These are phyloP conservation scores for Fusarium sp. DNA, from an alignment of 2,329 filamentous ascomycete genomes.

Conservation along the genomic window DNA sequence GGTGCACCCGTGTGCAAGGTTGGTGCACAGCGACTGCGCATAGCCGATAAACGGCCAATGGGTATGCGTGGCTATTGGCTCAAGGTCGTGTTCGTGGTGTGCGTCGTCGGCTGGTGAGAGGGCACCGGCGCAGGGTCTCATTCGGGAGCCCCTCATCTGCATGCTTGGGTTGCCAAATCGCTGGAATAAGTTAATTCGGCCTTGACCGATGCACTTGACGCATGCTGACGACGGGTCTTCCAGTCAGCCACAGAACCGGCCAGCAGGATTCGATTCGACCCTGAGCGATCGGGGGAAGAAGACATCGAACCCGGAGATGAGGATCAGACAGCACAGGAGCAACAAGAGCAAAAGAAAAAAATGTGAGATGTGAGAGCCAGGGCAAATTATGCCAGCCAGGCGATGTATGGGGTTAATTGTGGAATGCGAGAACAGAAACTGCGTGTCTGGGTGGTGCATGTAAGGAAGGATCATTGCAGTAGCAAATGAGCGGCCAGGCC, in stretches of 20 bases:
- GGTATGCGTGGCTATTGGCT: constrained; percentile 31
- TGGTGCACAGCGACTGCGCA: constrained; percentile 33
- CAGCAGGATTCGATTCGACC: constrained; percentile 31
- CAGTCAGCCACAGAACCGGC: constrained; percentile 43
- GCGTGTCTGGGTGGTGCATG: not conserved
- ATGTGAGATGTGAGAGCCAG: constrained; percentile 10
- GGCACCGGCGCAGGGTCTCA: constrained; percentile 31
- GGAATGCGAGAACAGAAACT: constrained; percentile 23
- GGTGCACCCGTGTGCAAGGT: constrained; percentile 32
- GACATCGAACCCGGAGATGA: constrained; percentile 17
- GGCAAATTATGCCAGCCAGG: not conserved
- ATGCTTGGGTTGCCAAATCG: constrained; percentile 35
- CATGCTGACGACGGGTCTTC: constrained; percentile 28
- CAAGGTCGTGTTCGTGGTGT: not conserved
- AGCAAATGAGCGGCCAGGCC: constrained; percentile 3
- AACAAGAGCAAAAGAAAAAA: constrained; percentile 26
- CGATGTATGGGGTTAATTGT: not conserved
- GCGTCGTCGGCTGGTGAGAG: constrained; percentile 1
- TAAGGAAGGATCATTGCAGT: not conserved
- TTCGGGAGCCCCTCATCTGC: constrained; percentile 38
- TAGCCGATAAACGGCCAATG: constrained; percentile 31
- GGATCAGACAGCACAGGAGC: constrained; percentile 13
- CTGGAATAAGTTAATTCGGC: constrained; percentile 39
- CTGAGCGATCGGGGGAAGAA: constrained; percentile 19
- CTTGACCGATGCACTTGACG: constrained; percentile 41